Conservation (phyloP, 306 rosid species). For the Quercus suber region DNA sequence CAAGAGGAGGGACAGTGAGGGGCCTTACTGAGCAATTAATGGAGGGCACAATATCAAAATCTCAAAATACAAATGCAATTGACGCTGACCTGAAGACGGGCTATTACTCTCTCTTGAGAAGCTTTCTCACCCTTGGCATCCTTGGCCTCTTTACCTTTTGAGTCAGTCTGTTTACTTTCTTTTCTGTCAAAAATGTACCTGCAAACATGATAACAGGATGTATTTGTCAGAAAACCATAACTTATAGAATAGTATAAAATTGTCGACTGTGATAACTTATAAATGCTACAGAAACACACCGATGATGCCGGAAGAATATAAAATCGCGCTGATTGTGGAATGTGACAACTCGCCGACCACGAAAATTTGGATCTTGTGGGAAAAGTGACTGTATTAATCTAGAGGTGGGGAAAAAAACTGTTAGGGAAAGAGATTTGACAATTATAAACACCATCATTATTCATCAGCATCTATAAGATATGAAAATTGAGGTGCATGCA, state of each 20-base stretch:
- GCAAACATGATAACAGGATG: slow-evolving; percentile 7
- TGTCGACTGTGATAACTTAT: background rate
- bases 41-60: background rate
- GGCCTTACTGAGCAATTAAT: background rate
- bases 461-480: background rate
- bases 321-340: slow-evolving; percentile 96
- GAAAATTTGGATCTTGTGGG: slow-evolving; percentile 86
- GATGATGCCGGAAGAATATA: slow-evolving; percentile 86
- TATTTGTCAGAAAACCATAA: slow-evolving; percentile 20
- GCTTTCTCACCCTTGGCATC: slow-evolving; percentile 42
- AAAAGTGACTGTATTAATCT: slow-evolving; percentile 84
- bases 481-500: background rate
- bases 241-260: background rate
- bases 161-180: slow-evolving; percentile 52
- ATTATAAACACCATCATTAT: slow-evolving; percentile 10
- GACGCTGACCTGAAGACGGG: slow-evolving; percentile 82
- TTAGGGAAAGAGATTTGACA: slow-evolving; percentile 7
- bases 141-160: slow-evolving; percentile 50
- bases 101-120: slow-evolving; percentile 47
- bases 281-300: slow-evolving; percentile 40
- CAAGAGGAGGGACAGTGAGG: background rate
- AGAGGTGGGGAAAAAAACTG: slow-evolving; percentile 16
- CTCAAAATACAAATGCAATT: background rate
- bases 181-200: slow-evolving; percentile 84
- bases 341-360: slow-evolving; percentile 85